Conservation (phyloP, 164 flowering plant species). For the Umbellularia californica region DNA sequence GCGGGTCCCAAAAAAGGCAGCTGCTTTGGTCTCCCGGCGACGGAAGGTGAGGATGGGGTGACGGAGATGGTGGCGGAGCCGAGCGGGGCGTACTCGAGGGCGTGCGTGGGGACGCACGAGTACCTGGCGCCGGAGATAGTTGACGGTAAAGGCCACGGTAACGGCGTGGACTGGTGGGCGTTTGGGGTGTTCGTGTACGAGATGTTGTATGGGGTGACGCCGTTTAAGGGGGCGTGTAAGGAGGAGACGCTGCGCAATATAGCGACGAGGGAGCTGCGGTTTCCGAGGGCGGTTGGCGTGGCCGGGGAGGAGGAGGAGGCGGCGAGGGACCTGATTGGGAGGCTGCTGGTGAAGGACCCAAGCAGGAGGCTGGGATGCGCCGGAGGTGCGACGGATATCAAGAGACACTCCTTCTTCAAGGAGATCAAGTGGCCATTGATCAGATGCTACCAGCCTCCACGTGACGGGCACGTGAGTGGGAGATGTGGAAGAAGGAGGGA, state of each 20-base stretch:
- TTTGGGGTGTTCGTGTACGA: conserved; percentile 83
- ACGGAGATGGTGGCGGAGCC: conserved; percentile 82
- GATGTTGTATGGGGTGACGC: conserved; percentile 68
- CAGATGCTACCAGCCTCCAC: conserved; percentile 50
- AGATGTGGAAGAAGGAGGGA: conserved; percentile 3
- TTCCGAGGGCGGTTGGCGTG: conserved; percentile 18
- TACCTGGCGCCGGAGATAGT: conserved; percentile 85
- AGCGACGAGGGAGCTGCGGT: conserved; percentile 31
- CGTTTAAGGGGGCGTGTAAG: conserved; percentile 76
- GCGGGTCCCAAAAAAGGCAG: not conserved
- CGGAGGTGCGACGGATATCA: conserved; percentile 77
- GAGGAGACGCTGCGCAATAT: conserved; percentile 73
- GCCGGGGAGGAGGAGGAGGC: conserved; percentile 18
- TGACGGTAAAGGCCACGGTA: conserved; percentile 69
- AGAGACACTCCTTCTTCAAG: conserved; percentile 71
- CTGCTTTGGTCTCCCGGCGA: conserved; percentile 11
- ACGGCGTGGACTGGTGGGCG: conserved; percentile 97
- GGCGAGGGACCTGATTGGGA: conserved; percentile 58
- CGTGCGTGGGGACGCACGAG: conserved; percentile 92
- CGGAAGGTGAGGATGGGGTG: conserved; percentile 4
- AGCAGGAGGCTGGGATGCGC: conserved; percentile 61
- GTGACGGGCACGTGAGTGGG: conserved; percentile 18
- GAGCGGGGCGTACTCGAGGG: conserved; percentile 53
- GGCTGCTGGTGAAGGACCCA: conserved; percentile 65
- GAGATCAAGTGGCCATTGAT: conserved; percentile 85